These are phyloP conservation scores for Geosmithia flava DNA, from an alignment of 2,329 filamentous ascomycete species.

Conservation along the genomic window DNA sequence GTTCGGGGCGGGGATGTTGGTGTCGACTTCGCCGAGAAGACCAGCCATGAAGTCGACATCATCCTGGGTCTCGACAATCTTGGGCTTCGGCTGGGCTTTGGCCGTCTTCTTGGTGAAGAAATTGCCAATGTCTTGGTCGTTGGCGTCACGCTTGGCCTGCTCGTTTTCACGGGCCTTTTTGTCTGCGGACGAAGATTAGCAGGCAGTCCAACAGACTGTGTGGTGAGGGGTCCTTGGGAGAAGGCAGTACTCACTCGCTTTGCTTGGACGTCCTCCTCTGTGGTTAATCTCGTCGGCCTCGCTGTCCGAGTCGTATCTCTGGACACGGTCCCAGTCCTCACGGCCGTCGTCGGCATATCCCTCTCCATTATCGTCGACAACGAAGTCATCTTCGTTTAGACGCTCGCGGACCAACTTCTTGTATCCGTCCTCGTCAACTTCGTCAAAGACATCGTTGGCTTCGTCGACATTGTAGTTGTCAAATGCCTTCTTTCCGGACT, in stretches of 20 bases:
- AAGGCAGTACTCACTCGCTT: constrained; percentile 29
- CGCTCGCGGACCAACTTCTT: constrained; percentile 88
- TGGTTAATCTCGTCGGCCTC: constrained; percentile 32
- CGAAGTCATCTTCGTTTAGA: constrained; percentile 90
- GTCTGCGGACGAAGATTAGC: constrained; percentile 29
- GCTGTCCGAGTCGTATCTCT: constrained; percentile 60
- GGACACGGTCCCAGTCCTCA: constrained; percentile 78
- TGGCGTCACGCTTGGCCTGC: constrained; percentile 70
- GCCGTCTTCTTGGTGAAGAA: constrained; percentile 76
- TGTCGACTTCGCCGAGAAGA: constrained; percentile 79
- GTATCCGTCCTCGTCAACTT: constrained; percentile 93
- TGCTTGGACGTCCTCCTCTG: constrained; percentile 34
- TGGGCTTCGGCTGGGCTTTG: constrained; percentile 60
- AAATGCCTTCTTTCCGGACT: constrained; percentile 83
- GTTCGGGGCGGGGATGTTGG: constrained; percentile 46
- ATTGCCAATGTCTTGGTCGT: constrained; percentile 84
- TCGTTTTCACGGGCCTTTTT: constrained; percentile 87
- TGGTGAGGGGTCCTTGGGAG: background rate
- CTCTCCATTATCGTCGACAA: constrained; percentile 95
- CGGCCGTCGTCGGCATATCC: constrained; percentile 95
- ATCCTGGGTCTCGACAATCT: constrained; percentile 70
- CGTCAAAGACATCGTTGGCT: constrained; percentile 78
- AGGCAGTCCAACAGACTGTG: background rate
- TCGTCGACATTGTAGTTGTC: constrained; percentile 80
- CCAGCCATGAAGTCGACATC: constrained; percentile 80